phyloP scores from a whole-genome alignment of 2,329 filamentous ascomycete species.

The Hypomyces perniciosus region DNA sequence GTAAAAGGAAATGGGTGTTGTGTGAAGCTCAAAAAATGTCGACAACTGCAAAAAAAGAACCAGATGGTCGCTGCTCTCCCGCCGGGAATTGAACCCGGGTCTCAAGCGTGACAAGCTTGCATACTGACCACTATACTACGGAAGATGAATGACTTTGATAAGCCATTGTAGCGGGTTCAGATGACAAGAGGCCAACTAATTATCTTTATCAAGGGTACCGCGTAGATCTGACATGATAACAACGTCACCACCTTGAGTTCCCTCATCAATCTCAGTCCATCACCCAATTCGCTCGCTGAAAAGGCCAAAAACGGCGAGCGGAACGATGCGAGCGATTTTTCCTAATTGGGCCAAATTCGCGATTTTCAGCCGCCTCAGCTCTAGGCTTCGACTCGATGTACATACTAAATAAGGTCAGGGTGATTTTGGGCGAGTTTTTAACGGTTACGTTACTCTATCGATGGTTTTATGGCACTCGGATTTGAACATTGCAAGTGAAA shows the following conservation, averaged over 20 bases:
- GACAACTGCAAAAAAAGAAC: background rate
- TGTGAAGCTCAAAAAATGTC: too few relatives aligned
- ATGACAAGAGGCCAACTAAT: background rate
- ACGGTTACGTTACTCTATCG: too few relatives aligned
- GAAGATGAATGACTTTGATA: conserved; percentile 14
- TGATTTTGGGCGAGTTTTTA: too few relatives aligned
- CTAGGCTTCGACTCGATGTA: background rate
- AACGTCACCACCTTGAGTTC: background rate
- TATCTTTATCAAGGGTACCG: background rate
- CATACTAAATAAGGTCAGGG: background rate
- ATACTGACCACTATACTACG: conserved; percentile 22
- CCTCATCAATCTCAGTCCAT: too few relatives aligned
- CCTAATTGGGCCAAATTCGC: background rate
- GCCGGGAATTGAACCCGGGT: conserved; percentile 21
- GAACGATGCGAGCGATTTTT: background rate
- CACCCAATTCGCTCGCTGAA: too few relatives aligned
- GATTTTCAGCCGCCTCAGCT: background rate
- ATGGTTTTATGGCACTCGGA: too few relatives aligned
- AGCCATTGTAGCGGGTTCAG: conserved; percentile 13
- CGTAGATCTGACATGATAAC: background rate
- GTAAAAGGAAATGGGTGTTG: too few relatives aligned
- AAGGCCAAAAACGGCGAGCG: background rate
- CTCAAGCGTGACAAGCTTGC: conserved; percentile 21
- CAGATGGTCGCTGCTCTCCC: conserved; percentile 15
- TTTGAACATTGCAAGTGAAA: too few relatives aligned